Percentiles rank a stretch among this genome's conserved stretches.
Conservation (phyloP, 129 eudicot species). For the Escallonia herrerae region DNA sequence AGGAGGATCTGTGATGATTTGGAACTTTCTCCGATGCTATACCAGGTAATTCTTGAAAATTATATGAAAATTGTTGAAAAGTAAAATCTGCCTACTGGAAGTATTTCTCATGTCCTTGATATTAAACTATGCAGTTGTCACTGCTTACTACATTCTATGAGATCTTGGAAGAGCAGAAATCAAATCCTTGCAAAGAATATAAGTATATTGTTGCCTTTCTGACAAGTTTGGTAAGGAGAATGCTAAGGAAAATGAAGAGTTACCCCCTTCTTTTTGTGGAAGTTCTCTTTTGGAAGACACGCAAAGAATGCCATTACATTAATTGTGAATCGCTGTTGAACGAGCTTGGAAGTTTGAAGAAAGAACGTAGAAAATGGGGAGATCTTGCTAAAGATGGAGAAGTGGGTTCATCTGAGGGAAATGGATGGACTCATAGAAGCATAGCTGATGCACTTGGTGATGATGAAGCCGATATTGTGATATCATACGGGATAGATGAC, state of each 20-base stretch:
- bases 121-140: constrained; percentile 58
- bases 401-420: constrained; percentile 37
- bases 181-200: constrained; percentile 59
- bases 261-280: constrained; percentile 90
- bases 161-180: constrained; percentile 79
- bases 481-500: constrained; percentile 28
- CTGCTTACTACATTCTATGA: constrained; percentile 61
- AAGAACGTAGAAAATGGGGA: constrained; percentile 34
- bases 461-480: constrained; percentile 76
- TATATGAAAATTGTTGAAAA: background rate
- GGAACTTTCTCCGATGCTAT: constrained; percentile 94
- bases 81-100: background rate
- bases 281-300: constrained; percentile 77
- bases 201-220: constrained; percentile 64
- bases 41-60: constrained; percentile 54
- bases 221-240: constrained; percentile 65
- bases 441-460: constrained; percentile 98
- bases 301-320: constrained; percentile 78
- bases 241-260: constrained; percentile 84
- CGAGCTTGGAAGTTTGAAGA: constrained; percentile 59
- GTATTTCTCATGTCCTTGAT: constrained; percentile 4
- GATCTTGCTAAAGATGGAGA: constrained; percentile 30
- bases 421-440: constrained; percentile 61
- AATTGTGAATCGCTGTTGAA: constrained; percentile 65
- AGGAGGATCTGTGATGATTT: constrained; percentile 79